A percentile compares a stretch with the other conserved stretches of the same genome.
Conservation (phyloP, 805 yeast species). For the Cyberlindnera maclurae region DNA sequence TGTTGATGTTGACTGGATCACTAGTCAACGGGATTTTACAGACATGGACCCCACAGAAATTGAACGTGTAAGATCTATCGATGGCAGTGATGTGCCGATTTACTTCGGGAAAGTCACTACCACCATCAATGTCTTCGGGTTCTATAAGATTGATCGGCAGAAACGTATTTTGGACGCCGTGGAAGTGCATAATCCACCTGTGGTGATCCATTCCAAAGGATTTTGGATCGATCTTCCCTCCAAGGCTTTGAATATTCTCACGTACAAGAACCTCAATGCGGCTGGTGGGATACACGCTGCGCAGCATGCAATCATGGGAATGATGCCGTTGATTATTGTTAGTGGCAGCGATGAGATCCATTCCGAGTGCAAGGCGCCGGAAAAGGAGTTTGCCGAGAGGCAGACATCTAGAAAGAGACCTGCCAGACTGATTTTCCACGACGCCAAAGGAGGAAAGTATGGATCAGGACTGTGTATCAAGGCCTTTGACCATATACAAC, state of each 20-base stretch:
- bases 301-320: conserved; percentile 80
- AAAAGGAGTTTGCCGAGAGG: conserved; percentile 81
- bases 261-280: conserved; percentile 49
- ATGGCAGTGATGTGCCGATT: conserved; percentile 47
- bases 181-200: conserved; percentile 87
- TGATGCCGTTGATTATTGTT: conserved; percentile 65
- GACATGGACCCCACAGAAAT: conserved; percentile 84
- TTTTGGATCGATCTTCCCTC: conserved; percentile 86
- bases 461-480: conserved; percentile 79
- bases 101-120: conserved; percentile 71
- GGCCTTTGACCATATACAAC: conserved; percentile 72
- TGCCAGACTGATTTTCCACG: conserved; percentile 78
- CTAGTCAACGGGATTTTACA: conserved; percentile 85
- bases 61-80: conserved; percentile 52
- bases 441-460: conserved; percentile 69
- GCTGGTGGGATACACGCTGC: conserved; percentile 98
- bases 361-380: conserved; percentile 97
- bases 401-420: conserved; percentile 74
- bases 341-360: conserved; percentile 72
- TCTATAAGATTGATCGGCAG: conserved; percentile 73
- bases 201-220: conserved; percentile 62
- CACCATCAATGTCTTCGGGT: conserved; percentile 83
- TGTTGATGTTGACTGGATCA: conserved; percentile 91
- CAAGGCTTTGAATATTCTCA: conserved; percentile 51
- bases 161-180: conserved; percentile 86